Conservation (phyloP, 805 yeast species). For the Nakazawaea sp. region DNA sequence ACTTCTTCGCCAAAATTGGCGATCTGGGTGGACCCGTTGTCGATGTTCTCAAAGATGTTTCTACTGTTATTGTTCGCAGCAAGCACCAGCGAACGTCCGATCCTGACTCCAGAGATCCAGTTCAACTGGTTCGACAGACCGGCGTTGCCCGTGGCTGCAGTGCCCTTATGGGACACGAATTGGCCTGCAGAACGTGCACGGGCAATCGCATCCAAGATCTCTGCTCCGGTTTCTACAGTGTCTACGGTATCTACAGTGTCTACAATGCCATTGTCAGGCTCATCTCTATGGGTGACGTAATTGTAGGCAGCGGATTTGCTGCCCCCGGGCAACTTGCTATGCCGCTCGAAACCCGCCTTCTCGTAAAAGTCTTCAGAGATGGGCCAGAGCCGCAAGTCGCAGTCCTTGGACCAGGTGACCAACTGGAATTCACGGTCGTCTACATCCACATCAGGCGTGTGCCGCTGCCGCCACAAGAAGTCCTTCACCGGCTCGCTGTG, state of each 20-base stretch:
- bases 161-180: slow-evolving; percentile 14
- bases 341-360: slow-evolving; percentile 35
- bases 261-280: too few relatives aligned
- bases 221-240: neutral
- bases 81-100: slow-evolving; percentile 50
- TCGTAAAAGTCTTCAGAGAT: slow-evolving; percentile 41
- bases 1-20: slow-evolving; percentile 88
- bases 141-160: neutral
- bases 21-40: slow-evolving; percentile 23
- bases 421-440: slow-evolving; percentile 83
- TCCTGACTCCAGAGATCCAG: slow-evolving; percentile 91
- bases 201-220: slow-evolving; percentile 6
- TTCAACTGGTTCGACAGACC: slow-evolving; percentile 49
- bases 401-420: slow-evolving; percentile 91
- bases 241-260: slow-evolving; percentile 3
- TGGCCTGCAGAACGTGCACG: slow-evolving; percentile 12
- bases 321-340: slow-evolving; percentile 24
- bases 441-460: slow-evolving; percentile 32
- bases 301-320: slow-evolving; percentile 28
- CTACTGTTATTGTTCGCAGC: slow-evolving; percentile 23
- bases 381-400: slow-evolving; percentile 81
- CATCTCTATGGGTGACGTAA: slow-evolving; percentile 41
- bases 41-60: slow-evolving; percentile 10
- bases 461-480: slow-evolving; percentile 77
- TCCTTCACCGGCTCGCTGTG: slow-evolving; percentile 84